Evolutionary conservation across 2,329 filamentous ascomycete species (phyloP).

Genomic region (Dothideomycetes sp.): DNA sequence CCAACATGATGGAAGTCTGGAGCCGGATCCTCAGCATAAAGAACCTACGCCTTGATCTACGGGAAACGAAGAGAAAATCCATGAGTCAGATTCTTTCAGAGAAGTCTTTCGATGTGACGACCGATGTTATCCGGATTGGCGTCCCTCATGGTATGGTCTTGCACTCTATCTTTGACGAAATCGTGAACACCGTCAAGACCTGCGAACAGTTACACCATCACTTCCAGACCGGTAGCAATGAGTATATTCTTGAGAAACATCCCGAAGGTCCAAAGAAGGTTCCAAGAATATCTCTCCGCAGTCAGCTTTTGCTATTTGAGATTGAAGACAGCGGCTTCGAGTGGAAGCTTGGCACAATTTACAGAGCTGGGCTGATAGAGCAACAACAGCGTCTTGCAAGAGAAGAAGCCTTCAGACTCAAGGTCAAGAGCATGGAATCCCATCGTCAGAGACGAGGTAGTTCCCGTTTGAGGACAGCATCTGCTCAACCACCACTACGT

Average conservation of each 20-base stretch:
- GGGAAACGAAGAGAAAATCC: conserved; percentile 61
- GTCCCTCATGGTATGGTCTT: conserved; percentile 88
- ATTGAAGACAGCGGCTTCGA: conserved; percentile 95
- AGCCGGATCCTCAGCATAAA: conserved; percentile 79
- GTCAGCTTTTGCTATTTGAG: conserved; percentile 77
- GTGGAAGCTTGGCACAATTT: conserved; percentile 93
- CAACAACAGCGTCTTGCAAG: conserved; percentile 83
- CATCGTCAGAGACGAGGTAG: conserved; percentile 39
- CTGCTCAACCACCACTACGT: conserved; percentile 38
- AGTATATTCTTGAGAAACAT: conserved; percentile 77
- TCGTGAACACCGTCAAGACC: conserved; percentile 79
- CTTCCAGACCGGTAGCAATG: conserved; percentile 77
- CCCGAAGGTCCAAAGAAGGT: conserved; percentile 80
- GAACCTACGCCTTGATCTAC: conserved; percentile 67
- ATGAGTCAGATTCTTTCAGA: conserved; percentile 50
- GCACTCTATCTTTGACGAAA: conserved; percentile 86
- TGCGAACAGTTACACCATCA: conserved; percentile 86
- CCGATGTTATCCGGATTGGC: conserved; percentile 77
- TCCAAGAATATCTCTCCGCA: conserved; percentile 74
- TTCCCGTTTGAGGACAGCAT: conserved; percentile 45
- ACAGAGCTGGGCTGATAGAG: conserved; percentile 77
- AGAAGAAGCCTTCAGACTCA: conserved; percentile 81
- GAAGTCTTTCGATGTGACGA: conserved; percentile 71
- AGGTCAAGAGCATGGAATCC: conserved; percentile 76
- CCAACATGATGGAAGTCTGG: conserved; percentile 76